phyloP scores from a whole-genome alignment of 768 basidiomycete species.

The Boletus tylopilopsis region DNA sequence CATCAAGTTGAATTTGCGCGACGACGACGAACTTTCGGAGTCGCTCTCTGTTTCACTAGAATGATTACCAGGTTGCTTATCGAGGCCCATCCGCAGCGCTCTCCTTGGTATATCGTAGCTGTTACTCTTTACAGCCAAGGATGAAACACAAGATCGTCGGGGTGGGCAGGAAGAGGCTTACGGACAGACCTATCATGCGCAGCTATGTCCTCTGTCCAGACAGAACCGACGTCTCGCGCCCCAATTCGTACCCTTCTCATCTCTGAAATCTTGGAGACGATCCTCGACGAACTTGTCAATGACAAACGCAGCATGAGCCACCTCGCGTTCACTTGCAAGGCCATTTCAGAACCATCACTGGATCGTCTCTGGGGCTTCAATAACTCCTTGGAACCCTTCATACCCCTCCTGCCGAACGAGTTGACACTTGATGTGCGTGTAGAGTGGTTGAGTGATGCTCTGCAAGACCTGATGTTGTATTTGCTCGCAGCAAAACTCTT shows the following conservation, averaged over 20 bases:
- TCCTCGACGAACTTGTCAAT: constrained; percentile 18
- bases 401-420: constrained; percentile 19
- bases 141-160: neutral
- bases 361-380: constrained; percentile 25
- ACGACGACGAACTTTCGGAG: too few relatives aligned
- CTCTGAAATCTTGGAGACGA: constrained; percentile 20
- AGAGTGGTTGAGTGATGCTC: neutral
- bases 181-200: neutral
- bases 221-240: neutral
- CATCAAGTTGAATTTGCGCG: neutral
- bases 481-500: constrained; percentile 16
- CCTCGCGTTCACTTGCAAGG: constrained; percentile 22
- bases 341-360: constrained; percentile 16
- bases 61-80: neutral
- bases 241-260: constrained; percentile 14
- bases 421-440: constrained; percentile 19
- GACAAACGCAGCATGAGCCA: constrained; percentile 15
- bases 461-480: constrained; percentile 5
- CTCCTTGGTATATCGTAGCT: neutral
- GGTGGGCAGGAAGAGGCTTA: neutral
- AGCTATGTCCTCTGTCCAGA: constrained; percentile 2
- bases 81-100: neutral
- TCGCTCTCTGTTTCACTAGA: neutral
- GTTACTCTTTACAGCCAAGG: constrained; percentile 11
- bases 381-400: constrained; percentile 23